Evolutionary conservation across 257 asterid species (phyloP), one percentile per base, ranked within the genome.

Genomic region (Thymus quinquecostatus): DNA sequence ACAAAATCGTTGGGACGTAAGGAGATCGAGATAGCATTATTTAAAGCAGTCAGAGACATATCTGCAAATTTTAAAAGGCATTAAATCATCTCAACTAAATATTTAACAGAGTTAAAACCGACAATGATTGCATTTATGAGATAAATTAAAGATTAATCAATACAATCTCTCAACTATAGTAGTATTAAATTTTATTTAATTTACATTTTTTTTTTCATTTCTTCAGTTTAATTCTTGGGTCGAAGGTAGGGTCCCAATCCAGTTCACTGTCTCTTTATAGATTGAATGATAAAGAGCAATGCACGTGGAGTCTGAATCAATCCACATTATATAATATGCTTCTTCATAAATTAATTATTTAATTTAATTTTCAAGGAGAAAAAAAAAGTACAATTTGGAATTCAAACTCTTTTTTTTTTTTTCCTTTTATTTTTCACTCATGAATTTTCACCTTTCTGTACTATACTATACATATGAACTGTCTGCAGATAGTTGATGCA

Each of bases 221-320:
- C 40, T 57, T n/a, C 41, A 21, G 63, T 63, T 69, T 30, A 50
- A 12, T 65, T 60, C 8, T 11, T 34, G 72, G 49, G 30, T 53
- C 8, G 44, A 66, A 63, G 60, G 32, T 77, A 70, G 82, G 82
- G 83, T 60, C 81, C 78, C 81, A 40, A 67, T 50, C 72, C 74
- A 63, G 75, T 67, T 53, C 70, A 56, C 38, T 33, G 71, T 74
- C 75, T 68, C 71, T 57, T 62, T 56, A 36, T 66, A 53, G 77
- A 70, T 49, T 74, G 80, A 71, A 62, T 56, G 80, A 78, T 82
- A 82, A 76, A 75, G 79, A 72, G 73, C 75, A 82, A 10, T 76
- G 71, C 81, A 78, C 86, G 83, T 82, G 81, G 83, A 75, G 49
- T 75, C 83, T 82, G 81, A 68, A 74, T 63, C 82, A 77, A 81